Percentiles rank a stretch among this genome's conserved stretches.
Conservation (phyloP, 192 early-diverging fungal species). For the Dissophora globulifera region DNA sequence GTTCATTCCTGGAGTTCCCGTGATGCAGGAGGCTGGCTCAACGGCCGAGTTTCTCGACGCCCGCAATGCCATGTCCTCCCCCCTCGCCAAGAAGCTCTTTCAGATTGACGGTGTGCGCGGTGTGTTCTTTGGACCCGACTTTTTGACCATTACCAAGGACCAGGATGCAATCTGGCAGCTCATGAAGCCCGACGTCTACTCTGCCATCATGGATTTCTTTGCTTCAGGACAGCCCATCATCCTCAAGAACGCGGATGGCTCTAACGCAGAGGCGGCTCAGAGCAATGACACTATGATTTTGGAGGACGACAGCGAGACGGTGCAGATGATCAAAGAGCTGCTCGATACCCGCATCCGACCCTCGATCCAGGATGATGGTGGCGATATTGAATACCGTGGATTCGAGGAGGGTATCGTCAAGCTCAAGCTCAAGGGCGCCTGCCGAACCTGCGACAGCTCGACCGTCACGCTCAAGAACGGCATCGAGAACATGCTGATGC, state of each 20-base stretch:
- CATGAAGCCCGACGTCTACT: slow-evolving; percentile 98
- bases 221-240: slow-evolving; percentile 86
- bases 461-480: slow-evolving; percentile 97
- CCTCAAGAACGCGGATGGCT: slow-evolving; percentile 62
- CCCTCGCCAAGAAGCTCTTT: slow-evolving; percentile 92
- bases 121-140: slow-evolving; percentile 93
- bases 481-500: slow-evolving; percentile 99
- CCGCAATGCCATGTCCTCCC: slow-evolving; percentile 81
- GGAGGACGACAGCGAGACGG: slow-evolving; percentile 89
- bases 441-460: slow-evolving; percentile 91
- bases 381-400: slow-evolving; percentile 95
- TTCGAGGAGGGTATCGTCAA: slow-evolving; percentile 92
- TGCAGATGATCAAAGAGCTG: slow-evolving; percentile 98
- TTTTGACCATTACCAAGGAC: slow-evolving; percentile 95
- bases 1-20: slow-evolving; percentile 93
- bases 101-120: slow-evolving; percentile 91
- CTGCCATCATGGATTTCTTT: slow-evolving; percentile 94
- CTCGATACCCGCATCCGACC: slow-evolving; percentile 95
- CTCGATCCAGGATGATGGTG: slow-evolving; percentile 98
- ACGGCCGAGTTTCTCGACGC: slow-evolving; percentile 88
- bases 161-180: slow-evolving; percentile 92
- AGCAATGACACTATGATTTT: slow-evolving; percentile 71
- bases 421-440: slow-evolving; percentile 94
- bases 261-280: background rate
- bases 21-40: slow-evolving; percentile 72